Percentiles rank a stretch among this genome's conserved stretches.
Evolutionary conservation across 78 protist species (phyloP).

Genomic region (Planoprotostelium fungivorum): DNA sequence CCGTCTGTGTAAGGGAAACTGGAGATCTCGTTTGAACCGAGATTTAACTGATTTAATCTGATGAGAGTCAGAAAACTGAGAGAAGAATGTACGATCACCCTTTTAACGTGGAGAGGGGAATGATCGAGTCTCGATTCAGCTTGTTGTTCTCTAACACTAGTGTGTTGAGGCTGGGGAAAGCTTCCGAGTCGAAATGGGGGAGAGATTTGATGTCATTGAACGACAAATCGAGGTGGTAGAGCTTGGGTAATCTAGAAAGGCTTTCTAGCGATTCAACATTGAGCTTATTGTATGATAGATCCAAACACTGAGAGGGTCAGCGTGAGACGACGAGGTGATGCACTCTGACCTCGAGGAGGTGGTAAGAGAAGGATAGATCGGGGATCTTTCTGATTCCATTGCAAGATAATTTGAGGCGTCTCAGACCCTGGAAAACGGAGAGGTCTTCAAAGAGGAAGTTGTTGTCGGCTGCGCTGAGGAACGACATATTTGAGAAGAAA

Average conservation of each 20-base stretch:
- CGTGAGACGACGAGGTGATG: too few relatives aligned
- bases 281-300: not conserved
- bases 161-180: not conserved
- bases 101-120: not conserved
- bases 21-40: not conserved
- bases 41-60: not conserved
- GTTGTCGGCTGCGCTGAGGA: not conserved
- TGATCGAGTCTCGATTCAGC: not conserved
- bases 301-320: not conserved
- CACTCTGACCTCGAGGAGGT: too few relatives aligned
- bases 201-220: not conserved
- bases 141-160: not conserved
- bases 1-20: not conserved
- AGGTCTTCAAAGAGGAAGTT: not conserved
- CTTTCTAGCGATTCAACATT: not conserved
- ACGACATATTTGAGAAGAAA: not conserved
- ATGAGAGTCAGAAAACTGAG: not conserved
- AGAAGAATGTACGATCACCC: not conserved
- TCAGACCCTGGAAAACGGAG: not conserved
- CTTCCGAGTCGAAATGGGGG: not conserved
- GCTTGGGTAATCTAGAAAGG: not conserved
- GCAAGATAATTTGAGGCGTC: not conserved
- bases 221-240: not conserved
- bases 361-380: not conserved
- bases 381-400: not conserved